Evolutionary conservation across 352 stramenopile species (phyloP), one percentile per base, ranked within the genome.

Genomic region (Globisporangium nodosum): DNA sequence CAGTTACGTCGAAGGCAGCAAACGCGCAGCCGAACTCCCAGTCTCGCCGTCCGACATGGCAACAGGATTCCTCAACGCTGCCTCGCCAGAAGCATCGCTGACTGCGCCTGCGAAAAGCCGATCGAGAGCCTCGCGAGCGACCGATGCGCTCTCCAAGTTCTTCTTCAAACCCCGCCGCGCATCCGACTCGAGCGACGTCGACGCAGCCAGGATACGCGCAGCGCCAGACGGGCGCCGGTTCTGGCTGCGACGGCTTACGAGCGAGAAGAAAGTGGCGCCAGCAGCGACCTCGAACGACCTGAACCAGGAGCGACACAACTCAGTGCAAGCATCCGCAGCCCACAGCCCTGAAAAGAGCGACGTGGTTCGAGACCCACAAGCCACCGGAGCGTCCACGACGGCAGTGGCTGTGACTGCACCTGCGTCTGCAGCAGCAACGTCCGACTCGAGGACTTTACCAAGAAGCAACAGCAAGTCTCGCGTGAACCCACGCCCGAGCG

Each of bases 391-490:
- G 21, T 24, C 21, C 21, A 24, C 21, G 21, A 24, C 21, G 21
- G 21, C 21, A 24, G 21, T 1, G 21, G 21, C 21, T 24, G 21
- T 24, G 21, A 24, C 21, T 24, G 46, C 49, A 21, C 3, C 35
- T 46, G 7, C n/a, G 30, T 13, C 33, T 49, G 21, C 8, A 27
- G 8, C 15, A 31, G 37, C 57, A 1, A 42, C 30, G 0, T 16
- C 46, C 24, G 61, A 64, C 47, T 24, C 24, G 43, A 57, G 27
- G 35, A 39, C 4, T 51, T 40, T 3, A 37, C 27, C 20, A 54
- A 71, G 12, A 61, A 37, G 24, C 6, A 21, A 8, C 49, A 54
- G 33, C 33, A 75, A 37, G 61, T 56, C 46, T 64, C 70, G 43
- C 61, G 65, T 60, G 61, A 63, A 49, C 48, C 65, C 7, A 54